Evolutionary conservation across 2,329 filamentous ascomycete genomes (phyloP).

Genomic region (Aspergillus pseudotamarii): DNA sequence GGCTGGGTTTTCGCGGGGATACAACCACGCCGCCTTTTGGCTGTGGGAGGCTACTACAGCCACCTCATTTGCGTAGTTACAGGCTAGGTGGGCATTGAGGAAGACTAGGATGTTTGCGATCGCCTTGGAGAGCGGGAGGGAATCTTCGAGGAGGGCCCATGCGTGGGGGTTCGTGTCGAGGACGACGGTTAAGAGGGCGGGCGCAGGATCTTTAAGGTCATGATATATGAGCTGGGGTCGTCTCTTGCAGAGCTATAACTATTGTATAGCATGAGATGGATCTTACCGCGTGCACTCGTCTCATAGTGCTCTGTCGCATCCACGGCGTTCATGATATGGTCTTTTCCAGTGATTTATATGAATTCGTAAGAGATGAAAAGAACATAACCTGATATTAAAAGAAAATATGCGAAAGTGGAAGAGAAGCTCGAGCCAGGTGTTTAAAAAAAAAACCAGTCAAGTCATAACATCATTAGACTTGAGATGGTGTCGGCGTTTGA

Average conservation of each 20-base stretch:
- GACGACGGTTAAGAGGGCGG: conserved; percentile 86
- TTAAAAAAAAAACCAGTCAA: not conserved
- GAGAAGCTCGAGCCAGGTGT: not conserved
- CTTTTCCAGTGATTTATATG: not conserved
- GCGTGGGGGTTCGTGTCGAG: conserved; percentile 96
- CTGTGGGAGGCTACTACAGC: conserved; percentile 88
- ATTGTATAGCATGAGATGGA: not conserved
- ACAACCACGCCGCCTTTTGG: conserved; percentile 85
- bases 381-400: not conserved
- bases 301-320: conserved; percentile 63
- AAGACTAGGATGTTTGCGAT: conserved; percentile 92
- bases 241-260: not conserved
- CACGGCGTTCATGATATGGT: conserved; percentile 62
- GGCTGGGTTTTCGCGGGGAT: conserved; percentile 56
- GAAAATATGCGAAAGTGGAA: not conserved
- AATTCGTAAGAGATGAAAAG: not conserved
- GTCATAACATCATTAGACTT: conserved; percentile 13
- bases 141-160: conserved; percentile 76
- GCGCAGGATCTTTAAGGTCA: conserved; percentile 54
- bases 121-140: conserved; percentile 78
- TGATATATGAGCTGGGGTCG: not conserved
- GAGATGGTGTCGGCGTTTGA: not conserved
- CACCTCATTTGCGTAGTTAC: conserved; percentile 90
- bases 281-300: conserved; percentile 47
- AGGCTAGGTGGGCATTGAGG: conserved; percentile 93